phyloP scores from a whole-genome alignment of 1,139 yeast genomes.

The Geotrichum aggregatum region DNA sequence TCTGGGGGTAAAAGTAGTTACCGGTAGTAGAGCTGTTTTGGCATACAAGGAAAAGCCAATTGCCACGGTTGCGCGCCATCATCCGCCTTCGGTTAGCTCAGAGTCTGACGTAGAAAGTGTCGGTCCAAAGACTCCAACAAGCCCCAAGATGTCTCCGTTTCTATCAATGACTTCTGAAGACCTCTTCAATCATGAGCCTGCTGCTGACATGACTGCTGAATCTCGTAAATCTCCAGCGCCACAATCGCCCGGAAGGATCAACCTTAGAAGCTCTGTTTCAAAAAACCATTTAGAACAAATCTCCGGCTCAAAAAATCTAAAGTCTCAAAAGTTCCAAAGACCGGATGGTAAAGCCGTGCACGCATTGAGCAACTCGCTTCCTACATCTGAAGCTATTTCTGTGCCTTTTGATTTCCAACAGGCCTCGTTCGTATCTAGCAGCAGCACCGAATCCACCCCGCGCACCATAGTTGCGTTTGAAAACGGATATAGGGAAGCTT shows the following conservation, averaged over 20 bases:
- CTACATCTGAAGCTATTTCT: neutral
- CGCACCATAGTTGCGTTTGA: slow-evolving; percentile 19
- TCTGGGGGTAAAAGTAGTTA: slow-evolving; percentile 16
- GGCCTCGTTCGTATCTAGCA: no score
- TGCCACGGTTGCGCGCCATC: neutral
- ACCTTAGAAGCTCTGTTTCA: no score
- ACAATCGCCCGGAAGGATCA: no score
- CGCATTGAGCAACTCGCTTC: neutral
- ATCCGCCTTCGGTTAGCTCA: neutral
- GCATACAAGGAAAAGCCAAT: slow-evolving; percentile 5
- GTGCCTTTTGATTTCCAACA: neutral
- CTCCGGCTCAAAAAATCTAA: no score
- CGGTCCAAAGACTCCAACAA: neutral
- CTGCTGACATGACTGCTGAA: no score
- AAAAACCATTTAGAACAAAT: no score
- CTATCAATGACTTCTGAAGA: neutral
- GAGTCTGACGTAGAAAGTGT: neutral
- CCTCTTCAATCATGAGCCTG: neutral
- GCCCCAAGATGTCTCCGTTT: neutral
- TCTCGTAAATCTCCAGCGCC: no score
- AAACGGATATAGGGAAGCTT: slow-evolving; percentile 13
- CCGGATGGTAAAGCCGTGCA: neutral
- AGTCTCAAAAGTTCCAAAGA: no score
- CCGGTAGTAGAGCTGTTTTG: slow-evolving; percentile 10
- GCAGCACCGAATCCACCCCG: no score